These are phyloP conservation scores for Podaxis rugospora DNA, from an alignment of 768 basidiomycete genomes.

Conservation along the genomic window DNA sequence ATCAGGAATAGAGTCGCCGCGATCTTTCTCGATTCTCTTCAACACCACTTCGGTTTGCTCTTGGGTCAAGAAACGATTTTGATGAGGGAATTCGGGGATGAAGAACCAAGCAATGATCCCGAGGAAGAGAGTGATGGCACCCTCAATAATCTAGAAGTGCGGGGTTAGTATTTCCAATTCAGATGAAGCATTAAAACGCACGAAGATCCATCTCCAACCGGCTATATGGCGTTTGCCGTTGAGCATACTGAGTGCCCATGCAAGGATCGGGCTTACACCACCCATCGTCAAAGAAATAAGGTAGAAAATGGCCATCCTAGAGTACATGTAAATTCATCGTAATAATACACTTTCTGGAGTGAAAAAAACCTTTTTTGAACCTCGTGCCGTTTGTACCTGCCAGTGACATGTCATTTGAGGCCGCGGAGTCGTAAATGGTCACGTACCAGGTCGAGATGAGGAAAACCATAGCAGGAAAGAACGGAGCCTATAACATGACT, in stretches of 20 bases:
- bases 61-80: conserved; percentile 22
- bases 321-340: background rate
- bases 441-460: conserved; percentile 42
- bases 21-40: conserved; percentile 26
- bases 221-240: conserved; percentile 16
- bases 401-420: background rate
- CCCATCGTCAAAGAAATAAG: conserved; percentile 19
- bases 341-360: background rate
- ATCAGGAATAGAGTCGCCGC: conserved; percentile 28
- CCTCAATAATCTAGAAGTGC: conserved; percentile 22
- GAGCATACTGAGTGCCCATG: conserved; percentile 19
- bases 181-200: conserved; percentile 4
- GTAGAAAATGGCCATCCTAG: conserved; percentile 22
- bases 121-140: conserved; percentile 20
- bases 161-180: background rate
- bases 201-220: conserved; percentile 28
- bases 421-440: background rate
- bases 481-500: conserved; percentile 30
- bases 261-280: conserved; percentile 23
- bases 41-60: conserved; percentile 26
- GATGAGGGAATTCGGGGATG: conserved; percentile 23
- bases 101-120: conserved; percentile 19
- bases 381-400: conserved; percentile 23
- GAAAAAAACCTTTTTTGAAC: conserved; percentile 24
- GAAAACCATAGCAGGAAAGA: conserved; percentile 42